phyloP scores from a whole-genome alignment of 768 basidiomycete species.

The Suillus spraguei region DNA sequence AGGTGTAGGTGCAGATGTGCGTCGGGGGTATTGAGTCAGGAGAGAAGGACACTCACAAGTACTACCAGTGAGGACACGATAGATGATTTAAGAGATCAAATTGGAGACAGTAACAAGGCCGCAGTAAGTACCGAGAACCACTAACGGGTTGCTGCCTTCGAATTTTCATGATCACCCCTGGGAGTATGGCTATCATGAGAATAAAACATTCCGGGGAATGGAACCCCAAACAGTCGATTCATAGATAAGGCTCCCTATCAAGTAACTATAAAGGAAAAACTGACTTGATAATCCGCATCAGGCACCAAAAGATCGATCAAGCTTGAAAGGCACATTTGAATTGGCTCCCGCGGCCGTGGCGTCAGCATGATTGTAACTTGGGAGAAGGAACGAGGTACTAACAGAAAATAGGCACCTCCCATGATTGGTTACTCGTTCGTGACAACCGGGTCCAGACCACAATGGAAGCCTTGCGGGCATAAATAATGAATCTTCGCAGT shows the following conservation, averaged over 20 bases:
- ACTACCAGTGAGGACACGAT: too few relatives aligned
- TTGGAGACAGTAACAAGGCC: slow-evolving; percentile 48
- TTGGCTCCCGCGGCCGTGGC: slow-evolving; percentile 64
- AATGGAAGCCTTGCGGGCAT: slow-evolving; percentile 82
- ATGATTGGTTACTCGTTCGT: slow-evolving; percentile 57
- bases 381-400: slow-evolving; percentile 4
- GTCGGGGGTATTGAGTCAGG: too few relatives aligned
- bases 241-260: slow-evolving; percentile 8
- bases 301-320: slow-evolving; percentile 71
- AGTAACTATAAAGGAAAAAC: background rate
- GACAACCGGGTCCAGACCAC: slow-evolving; percentile 63
- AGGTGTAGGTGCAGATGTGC: too few relatives aligned
- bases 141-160: slow-evolving; percentile 59
- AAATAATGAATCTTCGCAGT: slow-evolving; percentile 50
- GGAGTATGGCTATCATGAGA: background rate
- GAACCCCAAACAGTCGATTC: slow-evolving; percentile 90
- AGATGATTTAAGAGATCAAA: background rate
- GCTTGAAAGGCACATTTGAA: slow-evolving; percentile 72
- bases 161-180: slow-evolving; percentile 64
- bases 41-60: too few relatives aligned
- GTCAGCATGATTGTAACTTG: slow-evolving; percentile 63
- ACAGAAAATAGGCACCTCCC: slow-evolving; percentile 23
- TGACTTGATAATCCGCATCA: slow-evolving; percentile 59
- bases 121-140: slow-evolving; percentile 27
- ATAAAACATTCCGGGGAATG: slow-evolving; percentile 63